Conservation (phyloP, 2,329 filamentous ascomycete species). For the Diatrype stigma region DNA sequence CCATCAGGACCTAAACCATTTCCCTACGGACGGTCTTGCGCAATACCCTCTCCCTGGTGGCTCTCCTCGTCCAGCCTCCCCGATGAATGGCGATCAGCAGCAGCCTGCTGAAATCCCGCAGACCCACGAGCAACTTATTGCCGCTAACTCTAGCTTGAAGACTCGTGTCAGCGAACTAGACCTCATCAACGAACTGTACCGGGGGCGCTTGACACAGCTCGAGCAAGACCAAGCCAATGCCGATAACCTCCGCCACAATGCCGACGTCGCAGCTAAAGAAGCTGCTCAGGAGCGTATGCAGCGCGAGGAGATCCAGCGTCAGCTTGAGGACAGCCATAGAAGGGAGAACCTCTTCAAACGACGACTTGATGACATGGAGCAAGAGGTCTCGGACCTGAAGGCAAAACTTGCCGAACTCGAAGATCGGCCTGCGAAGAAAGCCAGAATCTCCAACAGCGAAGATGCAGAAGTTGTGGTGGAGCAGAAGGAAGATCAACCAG, state of each 20-base stretch:
- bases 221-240: constrained; percentile 69
- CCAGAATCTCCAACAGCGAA: constrained; percentile 21
- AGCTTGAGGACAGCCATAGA: constrained; percentile 71
- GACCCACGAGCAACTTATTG: constrained; percentile 74
- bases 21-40: constrained; percentile 52
- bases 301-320: constrained; percentile 46
- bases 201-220: constrained; percentile 71
- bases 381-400: constrained; percentile 37
- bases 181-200: constrained; percentile 83
- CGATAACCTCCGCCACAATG: constrained; percentile 45
- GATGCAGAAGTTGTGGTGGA: constrained; percentile 5
- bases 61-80: constrained; percentile 47
- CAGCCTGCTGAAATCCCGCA: constrained; percentile 68
- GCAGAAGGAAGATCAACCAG: constrained; percentile 10
- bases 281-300: constrained; percentile 55
- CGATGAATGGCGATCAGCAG: constrained; percentile 51
- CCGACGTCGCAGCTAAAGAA: constrained; percentile 52
- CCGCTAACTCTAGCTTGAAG: constrained; percentile 81
- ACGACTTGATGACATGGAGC: constrained; percentile 74
- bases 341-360: constrained; percentile 80
- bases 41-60: constrained; percentile 49
- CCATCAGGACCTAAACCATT: constrained; percentile 65
- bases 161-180: constrained; percentile 94
- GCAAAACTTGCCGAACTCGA: constrained; percentile 21
- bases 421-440: constrained; percentile 22